phyloP scores from a whole-genome alignment of 176 grass and related monocot species.

The Bothriochloa decipiens region DNA sequence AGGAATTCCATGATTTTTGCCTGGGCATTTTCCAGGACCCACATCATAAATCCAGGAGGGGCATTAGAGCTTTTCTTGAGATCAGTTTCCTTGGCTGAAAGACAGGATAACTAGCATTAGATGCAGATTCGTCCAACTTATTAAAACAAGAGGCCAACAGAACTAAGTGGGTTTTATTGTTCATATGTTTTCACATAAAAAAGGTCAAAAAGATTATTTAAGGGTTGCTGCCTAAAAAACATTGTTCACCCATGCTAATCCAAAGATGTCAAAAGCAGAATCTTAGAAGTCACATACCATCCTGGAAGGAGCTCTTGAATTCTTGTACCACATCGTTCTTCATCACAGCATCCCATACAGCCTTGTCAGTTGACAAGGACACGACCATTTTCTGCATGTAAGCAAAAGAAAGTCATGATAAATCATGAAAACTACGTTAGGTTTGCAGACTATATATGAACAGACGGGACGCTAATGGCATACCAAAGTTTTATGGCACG shows the following conservation, averaged over 20 bases:
- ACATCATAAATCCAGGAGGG: slow-evolving; percentile 55
- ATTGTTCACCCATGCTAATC: slow-evolving; percentile 1
- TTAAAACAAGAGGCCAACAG: neutral
- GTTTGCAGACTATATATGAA: neutral
- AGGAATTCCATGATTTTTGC: slow-evolving; percentile 69
- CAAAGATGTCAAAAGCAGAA: neutral
- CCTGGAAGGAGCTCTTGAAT: slow-evolving; percentile 68
- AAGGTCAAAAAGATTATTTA: neutral
- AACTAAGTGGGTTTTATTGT: neutral
- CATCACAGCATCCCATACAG: slow-evolving; percentile 89
- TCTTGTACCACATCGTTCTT: slow-evolving; percentile 80
- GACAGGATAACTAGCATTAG: slow-evolving; percentile 15
- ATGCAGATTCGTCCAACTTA: neutral
- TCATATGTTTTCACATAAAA: neutral
- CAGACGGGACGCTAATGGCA: neutral
- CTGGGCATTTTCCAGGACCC: slow-evolving; percentile 60
- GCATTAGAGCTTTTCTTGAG: slow-evolving; percentile 7
- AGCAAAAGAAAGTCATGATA: neutral
- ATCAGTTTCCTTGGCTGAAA: slow-evolving; percentile 53
- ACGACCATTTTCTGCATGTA: slow-evolving; percentile 80
- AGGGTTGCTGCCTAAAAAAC: neutral
- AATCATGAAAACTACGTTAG: neutral
- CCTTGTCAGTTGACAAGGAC: slow-evolving; percentile 80
- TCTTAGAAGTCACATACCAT: slow-evolving; percentile 53
- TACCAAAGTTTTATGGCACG: neutral